Evolutionary conservation across 2,329 filamentous ascomycete species (phyloP).

Genomic region (Cylindrodendrum hubeiense): DNA sequence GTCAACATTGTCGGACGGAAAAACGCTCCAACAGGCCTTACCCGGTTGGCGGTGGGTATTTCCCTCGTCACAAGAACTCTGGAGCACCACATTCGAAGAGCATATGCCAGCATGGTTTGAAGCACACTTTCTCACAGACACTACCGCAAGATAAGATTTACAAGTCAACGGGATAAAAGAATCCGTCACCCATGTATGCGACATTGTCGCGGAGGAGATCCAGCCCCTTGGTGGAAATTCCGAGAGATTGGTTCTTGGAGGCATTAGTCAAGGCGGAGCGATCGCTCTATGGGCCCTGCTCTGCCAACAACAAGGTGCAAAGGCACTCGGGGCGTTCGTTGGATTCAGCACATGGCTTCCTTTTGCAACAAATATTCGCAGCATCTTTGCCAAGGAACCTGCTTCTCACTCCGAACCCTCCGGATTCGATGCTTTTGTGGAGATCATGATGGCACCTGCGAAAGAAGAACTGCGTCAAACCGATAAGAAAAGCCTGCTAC

Average conservation of each 20-base stretch:
- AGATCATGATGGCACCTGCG: too few species aligned
- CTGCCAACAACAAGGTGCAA: constrained; percentile 6
- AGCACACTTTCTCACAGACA: constrained; percentile 54
- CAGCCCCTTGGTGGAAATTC: constrained; percentile 37
- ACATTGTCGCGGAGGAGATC: constrained; percentile 52
- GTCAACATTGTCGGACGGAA: constrained; percentile 45
- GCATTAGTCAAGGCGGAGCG: constrained; percentile 63
- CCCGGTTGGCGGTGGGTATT: constrained; percentile 59
- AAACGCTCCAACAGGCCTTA: constrained; percentile 44
- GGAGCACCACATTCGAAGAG: constrained; percentile 56
- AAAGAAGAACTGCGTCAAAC: too few species aligned
- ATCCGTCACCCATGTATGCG: constrained; percentile 50
- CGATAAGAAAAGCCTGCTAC: too few species aligned
- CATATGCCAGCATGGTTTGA: constrained; percentile 62
- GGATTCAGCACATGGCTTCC: constrained; percentile 65
- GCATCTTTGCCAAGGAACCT: constrained; percentile 5
- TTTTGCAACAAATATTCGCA: constrained; percentile 49
- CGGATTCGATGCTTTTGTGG: too few species aligned
- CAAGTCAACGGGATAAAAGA: constrained; percentile 54
- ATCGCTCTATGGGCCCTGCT: constrained; percentile 55
- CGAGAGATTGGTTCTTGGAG: constrained; percentile 51
- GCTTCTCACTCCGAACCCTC: too few species aligned
- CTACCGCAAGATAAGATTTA: constrained; percentile 50
- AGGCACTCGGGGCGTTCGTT: constrained; percentile 56
- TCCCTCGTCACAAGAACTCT: constrained; percentile 53